A percentile compares a stretch with the other conserved stretches of the same genome.
These are phyloP conservation scores for Candida patagonica DNA, from an alignment of 805 yeast genomes.

Conservation along the genomic window DNA sequence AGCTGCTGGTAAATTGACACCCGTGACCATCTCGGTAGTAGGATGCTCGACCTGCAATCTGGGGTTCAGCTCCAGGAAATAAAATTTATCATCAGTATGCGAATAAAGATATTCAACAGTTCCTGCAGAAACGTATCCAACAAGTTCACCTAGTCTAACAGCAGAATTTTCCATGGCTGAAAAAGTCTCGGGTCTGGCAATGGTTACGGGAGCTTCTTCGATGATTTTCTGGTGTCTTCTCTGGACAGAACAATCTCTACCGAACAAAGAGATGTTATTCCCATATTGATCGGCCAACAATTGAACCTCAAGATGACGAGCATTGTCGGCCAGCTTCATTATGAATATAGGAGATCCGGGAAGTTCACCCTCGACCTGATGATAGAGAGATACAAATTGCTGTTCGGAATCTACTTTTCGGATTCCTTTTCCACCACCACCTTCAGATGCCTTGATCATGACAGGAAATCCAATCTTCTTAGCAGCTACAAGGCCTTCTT, in stretches of 20 bases:
- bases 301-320: conserved; percentile 98
- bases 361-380: conserved; percentile 93
- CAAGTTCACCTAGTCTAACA: conserved; percentile 90
- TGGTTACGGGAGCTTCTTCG: conserved; percentile 98
- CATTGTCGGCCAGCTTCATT: conserved; percentile 95
- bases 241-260: conserved; percentile 99
- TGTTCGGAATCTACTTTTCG: conserved; percentile 85
- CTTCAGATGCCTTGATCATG: conserved; percentile 98
- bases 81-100: conserved; percentile 87
- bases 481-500: conserved; percentile 83
- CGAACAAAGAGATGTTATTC: conserved; percentile 91
- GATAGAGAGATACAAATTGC: conserved; percentile 66
- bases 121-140: conserved; percentile 98
- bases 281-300: conserved; percentile 97
- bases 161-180: conserved; percentile 94
- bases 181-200: conserved; percentile 82
- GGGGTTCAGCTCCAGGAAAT: conserved; percentile 94
- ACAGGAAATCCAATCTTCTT: conserved; percentile 91
- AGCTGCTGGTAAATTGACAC: conserved; percentile 96
- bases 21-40: conserved; percentile 98
- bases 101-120: conserved; percentile 96
- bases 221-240: conserved; percentile 98
- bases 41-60: conserved; percentile 99
- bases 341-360: conserved; percentile 99
- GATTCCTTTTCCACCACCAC: conserved; percentile 99